Evolutionary conservation across 2,329 filamentous ascomycete species (phyloP).

Genomic region (Mycosphaerelloides madeirae): DNA sequence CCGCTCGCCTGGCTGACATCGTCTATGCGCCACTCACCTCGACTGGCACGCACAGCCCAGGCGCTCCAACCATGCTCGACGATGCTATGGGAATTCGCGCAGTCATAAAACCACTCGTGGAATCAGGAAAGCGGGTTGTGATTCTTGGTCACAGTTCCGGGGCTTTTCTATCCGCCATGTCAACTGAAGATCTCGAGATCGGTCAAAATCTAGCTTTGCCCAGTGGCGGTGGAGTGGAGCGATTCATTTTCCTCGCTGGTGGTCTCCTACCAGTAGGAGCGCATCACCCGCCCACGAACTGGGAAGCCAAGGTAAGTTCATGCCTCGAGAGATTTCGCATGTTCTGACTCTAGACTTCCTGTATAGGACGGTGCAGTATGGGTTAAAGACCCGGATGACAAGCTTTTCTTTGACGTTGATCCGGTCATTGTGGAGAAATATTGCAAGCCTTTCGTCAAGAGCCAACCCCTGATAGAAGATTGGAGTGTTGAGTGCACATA

Average conservation of each 20-base stretch:
- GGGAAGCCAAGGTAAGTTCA: not conserved
- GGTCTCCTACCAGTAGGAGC: not conserved
- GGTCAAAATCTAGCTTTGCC: not conserved
- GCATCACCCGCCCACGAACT: not conserved
- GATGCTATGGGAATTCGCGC: not conserved
- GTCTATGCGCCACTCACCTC: not conserved
- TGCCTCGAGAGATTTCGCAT: too few species aligned
- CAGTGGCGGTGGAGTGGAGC: not conserved
- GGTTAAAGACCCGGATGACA: not conserved
- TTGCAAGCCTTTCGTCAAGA: constrained; percentile 1
- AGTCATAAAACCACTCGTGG: constrained; percentile 1
- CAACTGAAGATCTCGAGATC: constrained; percentile 1
- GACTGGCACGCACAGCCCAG: not conserved
- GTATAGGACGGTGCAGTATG: not conserved
- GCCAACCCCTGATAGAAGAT: not conserved
- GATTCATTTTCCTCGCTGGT: not conserved
- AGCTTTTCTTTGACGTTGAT: constrained; percentile 1
- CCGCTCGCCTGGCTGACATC: not conserved
- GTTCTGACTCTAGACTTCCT: too few species aligned
- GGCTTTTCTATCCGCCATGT: constrained; percentile 2
- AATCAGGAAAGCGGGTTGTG: constrained; percentile 1
- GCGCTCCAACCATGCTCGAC: constrained; percentile 1
- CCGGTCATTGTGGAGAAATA: not conserved
- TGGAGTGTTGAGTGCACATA: constrained; percentile 4
- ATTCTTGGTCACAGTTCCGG: not conserved